Conservation (phyloP, 495 filamentous ascomycete species). For the Hypoxylon fuscum region DNA sequence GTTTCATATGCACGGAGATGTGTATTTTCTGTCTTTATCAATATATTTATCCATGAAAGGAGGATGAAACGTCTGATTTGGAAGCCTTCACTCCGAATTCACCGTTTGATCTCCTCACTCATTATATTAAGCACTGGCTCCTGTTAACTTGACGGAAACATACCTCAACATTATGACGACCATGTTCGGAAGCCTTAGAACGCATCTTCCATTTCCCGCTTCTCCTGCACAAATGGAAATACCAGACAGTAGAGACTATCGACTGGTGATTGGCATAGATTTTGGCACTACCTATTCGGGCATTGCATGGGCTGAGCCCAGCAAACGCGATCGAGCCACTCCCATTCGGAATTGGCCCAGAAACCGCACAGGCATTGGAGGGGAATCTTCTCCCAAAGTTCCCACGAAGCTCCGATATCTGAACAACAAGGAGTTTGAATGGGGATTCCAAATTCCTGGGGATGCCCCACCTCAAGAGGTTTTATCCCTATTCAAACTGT, state of each 20-base stretch:
- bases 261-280: constrained; percentile 54
- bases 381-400: constrained; percentile 53
- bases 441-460: constrained; percentile 54
- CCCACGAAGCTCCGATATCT: constrained; percentile 57
- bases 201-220: too few species aligned
- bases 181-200: too few species aligned
- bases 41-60: too few species aligned
- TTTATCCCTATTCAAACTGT: constrained; percentile 48
- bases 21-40: too few species aligned
- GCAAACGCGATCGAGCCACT: constrained; percentile 45
- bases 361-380: constrained; percentile 12
- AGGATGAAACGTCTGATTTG: too few species aligned
- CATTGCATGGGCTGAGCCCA: constrained; percentile 41
- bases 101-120: too few species aligned
- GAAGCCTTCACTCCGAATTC: too few species aligned
- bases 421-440: constrained; percentile 39
- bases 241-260: constrained; percentile 6
- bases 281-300: constrained; percentile 58
- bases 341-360: constrained; percentile 51
- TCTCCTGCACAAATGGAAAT: too few species aligned
- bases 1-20: too few species aligned
- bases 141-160: too few species aligned
- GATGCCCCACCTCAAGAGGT: constrained; percentile 38
- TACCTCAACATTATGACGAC: too few species aligned
- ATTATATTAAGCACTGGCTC: too few species aligned